A percentile compares a stretch with the other conserved stretches of the same genome.
Evolutionary conservation across 371 early-diverging fungal genomes (phyloP).

Genomic region (Mucor saturninus): DNA sequence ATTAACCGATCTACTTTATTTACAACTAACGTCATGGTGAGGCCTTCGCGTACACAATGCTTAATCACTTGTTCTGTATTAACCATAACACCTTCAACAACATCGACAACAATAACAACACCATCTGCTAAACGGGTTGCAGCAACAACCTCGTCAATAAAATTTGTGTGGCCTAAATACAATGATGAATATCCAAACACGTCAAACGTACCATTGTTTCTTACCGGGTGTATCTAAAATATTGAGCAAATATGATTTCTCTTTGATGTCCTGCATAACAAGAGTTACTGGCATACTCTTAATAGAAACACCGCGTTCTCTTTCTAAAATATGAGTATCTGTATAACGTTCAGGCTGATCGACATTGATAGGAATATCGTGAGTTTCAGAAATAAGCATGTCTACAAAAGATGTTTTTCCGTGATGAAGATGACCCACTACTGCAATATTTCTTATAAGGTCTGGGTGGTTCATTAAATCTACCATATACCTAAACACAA

Average conservation of each 20-base stretch:
- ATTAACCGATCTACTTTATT: constrained; percentile 98
- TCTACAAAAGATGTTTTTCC: constrained; percentile 96
- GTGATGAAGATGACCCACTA: constrained; percentile 96
- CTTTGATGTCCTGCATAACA: constrained; percentile 84
- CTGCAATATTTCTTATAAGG: constrained; percentile 84
- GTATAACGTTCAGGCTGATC: constrained; percentile 83
- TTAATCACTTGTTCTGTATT: constrained; percentile 91
- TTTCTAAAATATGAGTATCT: constrained; percentile 91
- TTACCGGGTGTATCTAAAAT: constrained; percentile 94
- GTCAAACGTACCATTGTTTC: neutral
- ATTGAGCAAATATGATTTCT: constrained; percentile 90
- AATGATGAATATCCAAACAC: neutral
- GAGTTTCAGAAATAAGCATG: constrained; percentile 89
- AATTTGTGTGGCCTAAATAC: constrained; percentile 85
- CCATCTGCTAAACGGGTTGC: constrained; percentile 91
- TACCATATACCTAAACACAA: constrained; percentile 71
- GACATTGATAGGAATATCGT: constrained; percentile 65
- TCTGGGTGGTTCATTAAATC: constrained; percentile 86
- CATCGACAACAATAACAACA: constrained; percentile 94
- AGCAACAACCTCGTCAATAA: constrained; percentile 92
- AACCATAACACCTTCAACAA: constrained; percentile 96
- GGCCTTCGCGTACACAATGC: constrained; percentile 79
- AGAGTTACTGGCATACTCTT: constrained; percentile 94
- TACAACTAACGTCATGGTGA: constrained; percentile 86
- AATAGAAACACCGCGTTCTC: constrained; percentile 88